Conservation (phyloP, 805 yeast genomes). For the Lachancea kluyveri region DNA sequence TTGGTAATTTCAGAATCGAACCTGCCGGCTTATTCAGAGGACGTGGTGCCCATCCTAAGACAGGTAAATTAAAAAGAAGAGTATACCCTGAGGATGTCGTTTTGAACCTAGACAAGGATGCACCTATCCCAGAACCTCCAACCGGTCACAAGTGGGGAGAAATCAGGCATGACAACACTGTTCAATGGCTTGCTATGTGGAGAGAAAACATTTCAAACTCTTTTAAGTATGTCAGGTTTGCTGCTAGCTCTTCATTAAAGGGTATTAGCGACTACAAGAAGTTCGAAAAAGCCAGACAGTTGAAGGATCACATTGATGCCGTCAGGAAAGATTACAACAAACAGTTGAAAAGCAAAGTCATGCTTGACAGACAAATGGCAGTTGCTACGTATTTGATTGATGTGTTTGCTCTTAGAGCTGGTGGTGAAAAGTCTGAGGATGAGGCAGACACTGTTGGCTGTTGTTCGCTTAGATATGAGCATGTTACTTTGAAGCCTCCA, state of each 20-base stretch:
- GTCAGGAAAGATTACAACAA: slow-evolving; percentile 71
- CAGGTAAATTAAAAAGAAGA: slow-evolving; percentile 84
- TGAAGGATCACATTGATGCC: slow-evolving; percentile 61
- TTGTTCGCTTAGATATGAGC: slow-evolving; percentile 89
- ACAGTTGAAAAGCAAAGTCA: slow-evolving; percentile 64
- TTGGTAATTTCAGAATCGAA: slow-evolving; percentile 90
- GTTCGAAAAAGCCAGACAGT: slow-evolving; percentile 87
- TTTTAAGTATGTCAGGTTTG: slow-evolving; percentile 84
- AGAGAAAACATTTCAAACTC: slow-evolving; percentile 82
- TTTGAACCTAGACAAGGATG: slow-evolving; percentile 69
- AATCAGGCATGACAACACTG: slow-evolving; percentile 79
- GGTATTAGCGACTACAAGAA: slow-evolving; percentile 88
- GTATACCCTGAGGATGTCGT: slow-evolving; percentile 88
- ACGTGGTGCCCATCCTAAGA: slow-evolving; percentile 94
- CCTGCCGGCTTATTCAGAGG: slow-evolving; percentile 97
- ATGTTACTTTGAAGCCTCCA: slow-evolving; percentile 80
- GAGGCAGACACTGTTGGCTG: slow-evolving; percentile 99
- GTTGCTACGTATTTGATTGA: slow-evolving; percentile 92
- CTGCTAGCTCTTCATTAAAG: slow-evolving; percentile 83
- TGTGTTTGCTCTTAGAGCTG: slow-evolving; percentile 91
- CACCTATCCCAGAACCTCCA: slow-evolving; percentile 75
- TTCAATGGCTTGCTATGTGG: slow-evolving; percentile 97
- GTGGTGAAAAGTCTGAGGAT: slow-evolving; percentile 95
- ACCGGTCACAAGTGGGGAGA: slow-evolving; percentile 89
- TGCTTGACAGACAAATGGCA: slow-evolving; percentile 87